These are phyloP conservation scores for Rubia tinctorum DNA, from an alignment of 305 asterid species.

Conservation along the genomic window DNA sequence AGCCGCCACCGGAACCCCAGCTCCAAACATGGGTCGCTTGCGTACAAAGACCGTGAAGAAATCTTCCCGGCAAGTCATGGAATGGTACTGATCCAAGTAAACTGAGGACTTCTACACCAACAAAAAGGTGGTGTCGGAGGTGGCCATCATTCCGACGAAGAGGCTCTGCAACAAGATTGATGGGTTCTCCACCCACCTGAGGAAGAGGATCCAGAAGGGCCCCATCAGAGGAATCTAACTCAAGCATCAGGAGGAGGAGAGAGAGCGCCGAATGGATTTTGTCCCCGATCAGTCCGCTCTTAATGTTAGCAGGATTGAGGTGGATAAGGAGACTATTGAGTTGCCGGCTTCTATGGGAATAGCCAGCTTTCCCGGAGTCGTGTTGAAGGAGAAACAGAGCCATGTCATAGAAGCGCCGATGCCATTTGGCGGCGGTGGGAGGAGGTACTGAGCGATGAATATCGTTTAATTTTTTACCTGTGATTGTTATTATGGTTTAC, in stretches of 20 bases:
- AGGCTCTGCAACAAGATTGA: conserved; percentile 86
- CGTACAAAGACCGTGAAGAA: conserved; percentile 76
- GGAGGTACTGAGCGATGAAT: not conserved
- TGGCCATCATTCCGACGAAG: conserved; percentile 70
- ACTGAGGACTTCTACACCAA: conserved; percentile 71
- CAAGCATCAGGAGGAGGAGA: not conserved
- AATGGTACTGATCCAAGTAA: conserved; percentile 63
- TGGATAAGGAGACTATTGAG: not conserved
- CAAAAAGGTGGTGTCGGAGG: conserved; percentile 73
- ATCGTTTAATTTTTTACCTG: not conserved
- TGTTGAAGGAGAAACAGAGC: not conserved
- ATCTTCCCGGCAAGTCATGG: conserved; percentile 64
- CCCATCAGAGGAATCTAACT: not conserved
- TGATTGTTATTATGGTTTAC: not conserved
- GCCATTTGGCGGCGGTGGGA: not conserved
- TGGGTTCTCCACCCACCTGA: conserved; percentile 24
- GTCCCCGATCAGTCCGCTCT: not conserved
- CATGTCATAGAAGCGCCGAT: not conserved
- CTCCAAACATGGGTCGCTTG: conserved; percentile 55
- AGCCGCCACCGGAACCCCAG: not conserved
- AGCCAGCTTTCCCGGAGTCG: not conserved
- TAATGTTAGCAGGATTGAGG: not conserved
- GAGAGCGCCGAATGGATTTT: not conserved
- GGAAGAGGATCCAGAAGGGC: not conserved
- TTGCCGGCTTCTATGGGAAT: not conserved